Evolutionary conservation across 2,329 filamentous ascomycete species (phyloP).

Genomic region (Diaporthe capsici): DNA sequence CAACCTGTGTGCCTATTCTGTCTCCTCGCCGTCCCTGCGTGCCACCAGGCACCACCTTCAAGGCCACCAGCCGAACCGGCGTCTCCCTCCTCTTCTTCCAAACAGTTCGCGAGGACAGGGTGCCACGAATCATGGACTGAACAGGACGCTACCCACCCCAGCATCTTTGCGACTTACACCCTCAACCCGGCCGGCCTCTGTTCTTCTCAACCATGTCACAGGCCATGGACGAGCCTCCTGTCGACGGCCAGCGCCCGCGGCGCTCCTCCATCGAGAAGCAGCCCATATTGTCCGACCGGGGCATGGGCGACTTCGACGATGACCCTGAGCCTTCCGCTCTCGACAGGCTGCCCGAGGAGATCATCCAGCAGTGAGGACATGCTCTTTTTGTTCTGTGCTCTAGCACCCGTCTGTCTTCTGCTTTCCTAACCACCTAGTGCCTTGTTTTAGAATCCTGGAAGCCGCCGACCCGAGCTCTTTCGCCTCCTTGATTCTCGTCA

Average conservation of each 20-base stretch:
- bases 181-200: conserved; percentile 6
- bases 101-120: neutral
- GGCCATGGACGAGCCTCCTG: conserved; percentile 39
- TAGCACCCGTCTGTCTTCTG: neutral
- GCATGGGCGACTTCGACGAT: conserved; percentile 39
- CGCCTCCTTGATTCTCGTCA: conserved; percentile 76
- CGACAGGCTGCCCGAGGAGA: conserved; percentile 74
- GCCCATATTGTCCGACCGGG: conserved; percentile 47
- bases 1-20: neutral
- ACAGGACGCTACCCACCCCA: neutral
- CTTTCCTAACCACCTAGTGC: conserved; percentile 21
- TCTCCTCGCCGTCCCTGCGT: neutral
- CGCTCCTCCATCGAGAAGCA: conserved; percentile 54
- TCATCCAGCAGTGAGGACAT: conserved; percentile 74
- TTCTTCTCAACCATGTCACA: conserved; percentile 44
- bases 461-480: conserved; percentile 74
- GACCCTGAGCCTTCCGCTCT: conserved; percentile 58
- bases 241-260: conserved; percentile 41
- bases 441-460: conserved; percentile 69
- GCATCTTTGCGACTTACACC: neutral
- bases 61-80: neutral
- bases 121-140: conserved; percentile 37
- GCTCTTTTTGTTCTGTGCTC: conserved; percentile 30
- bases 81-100: neutral
- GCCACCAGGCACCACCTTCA: conserved; percentile 2